Base-by-base conservation (phyloP, 805 yeast genomes). In the Candida krabiensis region DNA sequence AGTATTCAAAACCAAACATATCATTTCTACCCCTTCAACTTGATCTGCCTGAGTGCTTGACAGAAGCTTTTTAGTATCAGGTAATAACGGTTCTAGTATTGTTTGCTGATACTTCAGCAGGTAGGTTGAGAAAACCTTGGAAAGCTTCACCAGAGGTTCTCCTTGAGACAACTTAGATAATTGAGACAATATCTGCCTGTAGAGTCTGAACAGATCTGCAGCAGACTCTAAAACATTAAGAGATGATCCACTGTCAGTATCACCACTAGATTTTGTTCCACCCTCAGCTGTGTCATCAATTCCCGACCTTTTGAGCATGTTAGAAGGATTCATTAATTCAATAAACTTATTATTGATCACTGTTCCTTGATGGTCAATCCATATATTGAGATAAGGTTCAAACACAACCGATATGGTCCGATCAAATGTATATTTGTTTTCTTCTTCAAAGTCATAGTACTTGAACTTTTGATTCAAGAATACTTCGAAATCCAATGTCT, bases 291-390 rank as follows among this genome's bases (percentile, higher is more conserved):
- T 18, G 19, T 46, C 51, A 15, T 60, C 69, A 44, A 44, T 67
- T 60, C 50, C 62, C 40, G 58, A 51, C 31, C 52, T 71, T 71
- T 37, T 60, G 44, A 33, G 79, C 41, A 83, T 61, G 43, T 78
- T 76, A 4, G 80, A 64, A 16, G 77, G 73, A 35, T 79, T 72
- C 56, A 80, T 64, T 54, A 82, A 88, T 37, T 80, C 85, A 27
- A 76, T 55, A 38, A 90, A 67, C 50, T 83, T 86, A 6, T 72
- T 66, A 28, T 75, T 73, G 49, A 91, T 69, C 22, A 71, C 58
- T 8, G 72, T 67, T 44, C 86, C 89, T 62, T 93, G 98, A 53
- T 87, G 85, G 14, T 79, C 79, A 9, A 93, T 81, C 97, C 98
- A 93, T 11, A 87, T 62, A 27, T 75, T 75, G 32, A 93, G 67